Evolutionary conservation across 1,284 basidiomycete species (phyloP), one percentile per base, ranked within the genome.

Genomic region (Sanguinoderma infundibulare): DNA sequence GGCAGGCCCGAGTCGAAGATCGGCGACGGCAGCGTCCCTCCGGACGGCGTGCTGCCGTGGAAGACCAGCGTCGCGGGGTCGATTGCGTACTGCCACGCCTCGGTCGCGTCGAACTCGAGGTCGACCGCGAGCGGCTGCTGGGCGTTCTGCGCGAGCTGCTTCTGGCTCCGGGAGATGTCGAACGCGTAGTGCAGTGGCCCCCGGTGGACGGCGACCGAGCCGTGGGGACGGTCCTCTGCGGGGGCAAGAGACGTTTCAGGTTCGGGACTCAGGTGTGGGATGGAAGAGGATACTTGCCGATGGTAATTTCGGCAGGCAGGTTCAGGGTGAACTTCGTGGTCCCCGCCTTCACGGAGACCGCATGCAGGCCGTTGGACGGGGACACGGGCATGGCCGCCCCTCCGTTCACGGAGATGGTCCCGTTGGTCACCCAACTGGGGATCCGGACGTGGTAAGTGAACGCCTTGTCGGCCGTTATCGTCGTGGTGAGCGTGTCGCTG

Each of bases 381-480:
- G 74, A 68, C 17, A 84, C 69, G 5, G 72, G 70, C 44, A 70
- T 69, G 1, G 77, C 71, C 4, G 69, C 55, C 4, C 68, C 78
- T 5, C 78, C 78, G 64, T 84, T 82, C 53, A 86, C 72, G 0
- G 82, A 69, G 52, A 86, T 79, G 0, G 82, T 84, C 3, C 82
- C 84, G 44, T 74, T 72, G 44, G 74, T 77, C 22, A 83, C 79
- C 84, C 85, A 86, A 64, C 78, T 81, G 4, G 85, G 84, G 57
- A 86, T 83, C 26, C 85, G 82, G 39, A 86, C 79, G 52, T 78
- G 78, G 70, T 84, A 85, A 1, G 79, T 83, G 74, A 85, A 87
- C 0, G 79, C 72, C 49, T 78, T 77, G 14, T 74, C 70, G 0
- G 84, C 82, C 2, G 74, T 79, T 55, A 86, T 79, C 0, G 82